Base-by-base conservation (phyloP, 257 asterid species). In the Solanum appendiculatum region DNA sequence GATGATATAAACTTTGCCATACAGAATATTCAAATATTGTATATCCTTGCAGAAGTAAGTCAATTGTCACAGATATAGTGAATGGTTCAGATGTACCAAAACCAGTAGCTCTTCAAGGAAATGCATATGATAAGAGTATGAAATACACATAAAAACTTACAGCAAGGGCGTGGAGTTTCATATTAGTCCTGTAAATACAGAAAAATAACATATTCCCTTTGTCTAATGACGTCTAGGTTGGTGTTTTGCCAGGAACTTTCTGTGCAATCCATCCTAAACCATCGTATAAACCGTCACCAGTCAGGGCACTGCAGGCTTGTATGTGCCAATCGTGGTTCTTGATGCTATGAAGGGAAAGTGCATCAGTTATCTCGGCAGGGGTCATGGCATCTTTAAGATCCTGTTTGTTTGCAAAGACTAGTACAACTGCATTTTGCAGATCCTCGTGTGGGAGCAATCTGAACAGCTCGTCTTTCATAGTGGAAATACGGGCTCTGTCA, bases 321-420 rank as follows among this genome's bases (percentile, higher is more conserved):
- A 97, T 97, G 51, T 97, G 99, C 99, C 99, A 96, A 86, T 97
- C 99, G 21, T 97, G 99, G 90, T 97, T 93, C 92, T 97, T 97
- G 89, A 96, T 96, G 88, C 97, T 95, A 87, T 97, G 99, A 82
- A 97, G 99, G 34, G 99, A 94, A 37, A 97, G 90, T 3, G 98
- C 98, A 87, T 97, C 99, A 0, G 99, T 97, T 87, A 97, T 94
- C 89, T 97, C 99, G 16, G 98, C 98, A 34, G 99, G 99, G 12
- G 94, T 95, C 99, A 97, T 97, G n/a, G 99, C 99, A 33, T 96
- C 99, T 91, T 97, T 96, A 36, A 97, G 94, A 81, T 97, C 99
- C 91, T 97, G 99, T 85, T 97, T 97, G 94, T 97, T 97, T 44
- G 99, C 99, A 85, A 90, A 97, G 48, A 96, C 92, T 27, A 97